Evolutionary conservation across 1,139 yeast genomes (phyloP).

Genomic region (Saccharomyces hybrid): DNA sequence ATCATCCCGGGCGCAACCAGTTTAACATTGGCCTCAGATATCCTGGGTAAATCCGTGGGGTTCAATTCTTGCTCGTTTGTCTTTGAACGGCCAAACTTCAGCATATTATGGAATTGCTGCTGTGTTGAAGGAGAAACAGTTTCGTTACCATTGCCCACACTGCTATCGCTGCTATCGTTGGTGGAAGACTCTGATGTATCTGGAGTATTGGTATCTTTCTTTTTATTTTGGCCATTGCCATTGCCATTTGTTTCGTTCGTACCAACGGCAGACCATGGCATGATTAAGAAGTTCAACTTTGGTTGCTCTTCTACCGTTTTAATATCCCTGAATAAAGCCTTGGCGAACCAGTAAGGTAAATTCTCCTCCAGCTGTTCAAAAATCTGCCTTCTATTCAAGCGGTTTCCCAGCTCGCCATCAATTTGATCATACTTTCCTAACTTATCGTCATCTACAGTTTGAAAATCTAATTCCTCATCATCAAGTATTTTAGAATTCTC

Average conservation of each 20-base stretch:
- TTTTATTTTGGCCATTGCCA: slow-evolving; percentile 10
- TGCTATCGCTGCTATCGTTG: neutral
- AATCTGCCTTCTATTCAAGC: slow-evolving; percentile 14
- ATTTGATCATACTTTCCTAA: slow-evolving; percentile 11
- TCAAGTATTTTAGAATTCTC: slow-evolving; percentile 5
- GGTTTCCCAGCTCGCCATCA: slow-evolving; percentile 13
- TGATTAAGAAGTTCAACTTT: slow-evolving; percentile 63
- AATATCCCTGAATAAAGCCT: slow-evolving; percentile 54
- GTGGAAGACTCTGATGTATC: neutral
- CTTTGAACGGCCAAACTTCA: slow-evolving; percentile 32
- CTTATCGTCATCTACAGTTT: slow-evolving; percentile 9
- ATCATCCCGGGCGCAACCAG: slow-evolving; percentile 76
- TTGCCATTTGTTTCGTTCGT: neutral
- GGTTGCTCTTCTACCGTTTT: slow-evolving; percentile 52
- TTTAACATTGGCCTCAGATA: slow-evolving; percentile 45
- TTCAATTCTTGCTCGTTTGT: slow-evolving; percentile 31
- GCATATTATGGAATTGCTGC: slow-evolving; percentile 15
- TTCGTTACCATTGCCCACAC: neutral
- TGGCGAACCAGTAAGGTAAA: slow-evolving; percentile 78
- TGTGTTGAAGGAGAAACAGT: neutral
- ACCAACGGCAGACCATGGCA: slow-evolving; percentile 26
- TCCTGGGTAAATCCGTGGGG: slow-evolving; percentile 36
- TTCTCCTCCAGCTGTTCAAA: slow-evolving; percentile 44
- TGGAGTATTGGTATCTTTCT: neutral
- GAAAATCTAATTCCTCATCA: slow-evolving; percentile 8